Evolutionary conservation across 2,329 filamentous ascomycete species (phyloP).

Genomic region (Clonostachys chloroleuca): DNA sequence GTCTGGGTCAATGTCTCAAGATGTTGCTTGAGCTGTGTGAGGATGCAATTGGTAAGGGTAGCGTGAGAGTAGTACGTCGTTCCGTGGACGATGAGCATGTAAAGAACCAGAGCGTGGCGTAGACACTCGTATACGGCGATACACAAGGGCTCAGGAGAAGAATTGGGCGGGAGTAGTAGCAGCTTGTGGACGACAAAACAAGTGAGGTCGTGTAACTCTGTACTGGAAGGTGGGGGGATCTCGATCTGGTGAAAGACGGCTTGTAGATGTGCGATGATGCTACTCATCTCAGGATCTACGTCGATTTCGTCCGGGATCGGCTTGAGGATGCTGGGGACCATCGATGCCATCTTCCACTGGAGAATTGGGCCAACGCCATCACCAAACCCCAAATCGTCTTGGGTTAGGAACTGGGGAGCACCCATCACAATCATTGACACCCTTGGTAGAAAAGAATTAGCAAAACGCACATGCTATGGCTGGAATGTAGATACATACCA

Average conservation of each 20-base stretch:
- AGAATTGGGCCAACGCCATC: constrained; percentile 42
- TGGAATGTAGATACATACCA: constrained; percentile 33
- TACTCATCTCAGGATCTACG: constrained; percentile 23
- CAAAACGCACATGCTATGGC: neutral
- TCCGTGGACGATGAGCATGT: constrained; percentile 49
- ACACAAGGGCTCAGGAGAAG: constrained; percentile 1
- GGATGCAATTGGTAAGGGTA: constrained; percentile 26
- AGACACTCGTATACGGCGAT: constrained; percentile 32
- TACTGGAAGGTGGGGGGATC: constrained; percentile 21
- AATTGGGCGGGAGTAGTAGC: constrained; percentile 15
- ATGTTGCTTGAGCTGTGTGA: constrained; percentile 20
- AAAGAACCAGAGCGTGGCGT: constrained; percentile 40
- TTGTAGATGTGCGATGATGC: constrained; percentile 36
- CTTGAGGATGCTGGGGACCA: constrained; percentile 1
- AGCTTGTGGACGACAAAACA: constrained; percentile 49
- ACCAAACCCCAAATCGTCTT: constrained; percentile 42
- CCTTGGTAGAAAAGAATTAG: constrained; percentile 25
- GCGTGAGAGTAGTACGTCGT: constrained; percentile 52
- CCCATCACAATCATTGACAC: constrained; percentile 52
- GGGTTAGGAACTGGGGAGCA: constrained; percentile 44
- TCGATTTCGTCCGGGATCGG: constrained; percentile 4
- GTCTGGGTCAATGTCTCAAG: constrained; percentile 13
- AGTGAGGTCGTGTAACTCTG: constrained; percentile 48
- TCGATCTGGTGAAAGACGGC: constrained; percentile 30
- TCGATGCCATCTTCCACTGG: constrained; percentile 33